Percentiles rank a stretch among this genome's conserved stretches.
Evolutionary conservation across 2,329 filamentous ascomycete genomes (phyloP).

Genomic region (Pseudogymnoascus sp.): DNA sequence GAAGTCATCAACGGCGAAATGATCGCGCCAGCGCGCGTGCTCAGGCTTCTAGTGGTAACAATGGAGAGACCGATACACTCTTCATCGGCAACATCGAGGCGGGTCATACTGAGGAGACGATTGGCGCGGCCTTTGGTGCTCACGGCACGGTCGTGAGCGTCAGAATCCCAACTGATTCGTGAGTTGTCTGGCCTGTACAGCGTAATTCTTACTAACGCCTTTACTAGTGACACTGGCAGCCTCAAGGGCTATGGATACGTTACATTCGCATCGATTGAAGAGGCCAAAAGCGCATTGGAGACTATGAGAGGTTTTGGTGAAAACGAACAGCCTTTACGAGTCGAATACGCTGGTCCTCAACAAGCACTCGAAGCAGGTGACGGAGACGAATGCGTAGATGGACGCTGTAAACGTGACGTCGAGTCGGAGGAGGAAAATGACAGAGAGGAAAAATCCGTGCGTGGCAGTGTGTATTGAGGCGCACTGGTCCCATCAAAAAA

Average conservation of each 20-base stretch:
- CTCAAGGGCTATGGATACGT: slow-evolving; percentile 70
- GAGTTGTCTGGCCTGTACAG: slow-evolving; percentile 18
- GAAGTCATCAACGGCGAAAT: slow-evolving; percentile 23
- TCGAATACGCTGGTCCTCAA: slow-evolving; percentile 58
- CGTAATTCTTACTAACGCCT: slow-evolving; percentile 20
- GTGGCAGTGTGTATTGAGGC: neutral
- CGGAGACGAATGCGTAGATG: slow-evolving; percentile 34
- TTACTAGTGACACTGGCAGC: slow-evolving; percentile 46
- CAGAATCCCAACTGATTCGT: slow-evolving; percentile 59
- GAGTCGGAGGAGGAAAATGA: neutral
- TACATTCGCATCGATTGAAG: slow-evolving; percentile 57
- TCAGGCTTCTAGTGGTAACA: slow-evolving; percentile 53
- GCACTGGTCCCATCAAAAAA: neutral
- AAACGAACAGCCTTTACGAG: slow-evolving; percentile 53
- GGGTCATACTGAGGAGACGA: slow-evolving; percentile 53
- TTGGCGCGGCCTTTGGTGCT: slow-evolving; percentile 54
- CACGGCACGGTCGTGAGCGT: slow-evolving; percentile 56
- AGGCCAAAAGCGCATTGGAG: slow-evolving; percentile 54
- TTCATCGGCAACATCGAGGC: slow-evolving; percentile 67
- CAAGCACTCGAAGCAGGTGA: slow-evolving; percentile 38
- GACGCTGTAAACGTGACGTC: slow-evolving; percentile 25
- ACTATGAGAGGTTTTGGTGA: slow-evolving; percentile 54
- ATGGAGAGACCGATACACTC: slow-evolving; percentile 56
- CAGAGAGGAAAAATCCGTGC: neutral
- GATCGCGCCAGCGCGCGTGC: slow-evolving; percentile 43